A percentile compares a stretch with the other conserved stretches of the same genome.
phyloP scores from a whole-genome alignment of 2,329 filamentous ascomycete species.

The Geoglossum cookeanum region DNA sequence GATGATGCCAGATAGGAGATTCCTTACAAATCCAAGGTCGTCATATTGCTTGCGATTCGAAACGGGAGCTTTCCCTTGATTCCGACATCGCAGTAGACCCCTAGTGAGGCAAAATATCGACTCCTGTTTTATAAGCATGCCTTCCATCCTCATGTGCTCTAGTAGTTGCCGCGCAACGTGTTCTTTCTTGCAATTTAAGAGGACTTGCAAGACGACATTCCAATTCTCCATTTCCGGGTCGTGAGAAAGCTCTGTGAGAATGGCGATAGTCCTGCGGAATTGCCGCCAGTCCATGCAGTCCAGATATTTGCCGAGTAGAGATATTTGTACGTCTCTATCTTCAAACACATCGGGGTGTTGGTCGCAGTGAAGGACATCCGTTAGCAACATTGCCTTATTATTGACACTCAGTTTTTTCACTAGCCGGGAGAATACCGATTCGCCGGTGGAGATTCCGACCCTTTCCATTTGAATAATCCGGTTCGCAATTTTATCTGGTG shows the following conservation, averaged over 20 bases:
- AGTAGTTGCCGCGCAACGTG: conserved; percentile 12
- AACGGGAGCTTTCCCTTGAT: conserved; percentile 19
- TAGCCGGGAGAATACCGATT: conserved; percentile 44
- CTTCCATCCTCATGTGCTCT: conserved; percentile 30
- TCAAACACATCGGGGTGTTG: conserved; percentile 46
- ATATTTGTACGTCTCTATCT: conserved; percentile 33
- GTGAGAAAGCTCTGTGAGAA: conserved; percentile 26
- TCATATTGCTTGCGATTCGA: conserved; percentile 16
- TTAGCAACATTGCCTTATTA: conserved; percentile 32
- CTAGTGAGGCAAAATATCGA: conserved; percentile 27
- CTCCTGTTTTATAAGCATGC: conserved; percentile 22
- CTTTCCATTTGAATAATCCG: conserved; percentile 42
- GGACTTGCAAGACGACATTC: conserved; percentile 27
- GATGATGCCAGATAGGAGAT: conserved; percentile 28
- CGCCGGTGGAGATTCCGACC: conserved; percentile 41
- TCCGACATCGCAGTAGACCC: conserved; percentile 21
- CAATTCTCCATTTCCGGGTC: conserved; percentile 21
- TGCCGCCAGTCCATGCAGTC: conserved; percentile 29
- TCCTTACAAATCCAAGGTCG: conserved; percentile 26
- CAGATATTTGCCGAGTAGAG: conserved; percentile 33
- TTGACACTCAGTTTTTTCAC: conserved; percentile 43
- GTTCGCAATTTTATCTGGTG: conserved; percentile 33
- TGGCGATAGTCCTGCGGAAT: conserved; percentile 35
- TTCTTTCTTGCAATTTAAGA: conserved; percentile 16
- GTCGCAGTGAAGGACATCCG: conserved; percentile 36